Base-by-base conservation (phyloP, 768 basidiomycete species). In the Termitomyces eurrhizus region DNA sequence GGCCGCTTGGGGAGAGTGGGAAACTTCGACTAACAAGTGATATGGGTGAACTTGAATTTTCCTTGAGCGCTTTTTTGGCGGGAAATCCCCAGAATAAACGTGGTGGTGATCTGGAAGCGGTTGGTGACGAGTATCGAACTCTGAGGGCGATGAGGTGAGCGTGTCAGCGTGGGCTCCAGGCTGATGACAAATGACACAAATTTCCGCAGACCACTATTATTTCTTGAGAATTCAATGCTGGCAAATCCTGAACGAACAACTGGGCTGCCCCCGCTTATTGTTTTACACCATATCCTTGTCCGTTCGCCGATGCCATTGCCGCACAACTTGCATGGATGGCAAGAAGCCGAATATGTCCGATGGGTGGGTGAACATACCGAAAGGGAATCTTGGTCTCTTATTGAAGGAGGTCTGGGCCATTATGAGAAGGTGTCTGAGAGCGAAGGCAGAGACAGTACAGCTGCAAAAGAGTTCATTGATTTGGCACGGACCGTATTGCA, bases 31-130 rank as follows among this genome's bases (percentile, higher is more conserved):
- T 98, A 64, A 93, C 94, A 59, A 91, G 87, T 51, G 96, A 99
- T 72, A 96, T 98, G 94, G 91, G 95, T 0, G 92, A 94, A 71
- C 81, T 98, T 62, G 97, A 99, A 75, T 97, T 98, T 71, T 87
- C 92, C 0, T 72, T 99, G 57, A 90, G 87, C 66, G 84, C 90
- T 4, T 92, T 98, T 71, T 78, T 88, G 76, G 78, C 77, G 1
- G 85, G 87, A 58, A 79, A 80, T 53, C 70, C 77, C 2, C 81
- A 83, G 62, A 78, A 77, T 59, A 84, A 86, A 66, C 83, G 87
- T 6, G 83, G 85, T 1, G 81, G 83, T 12, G 84, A 83, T 65
- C 77, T 96, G 45, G 90, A 91, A 62, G 80, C 75, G 16, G 81
- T 95, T 9, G 95, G 93, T 0, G 91, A 90, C 21, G 95, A 97